A percentile compares a stretch with the other conserved stretches of the same genome.
These are phyloP conservation scores for Phoenix roebelenii DNA, from an alignment of 176 grass and related monocot species.

Conservation along the genomic window DNA sequence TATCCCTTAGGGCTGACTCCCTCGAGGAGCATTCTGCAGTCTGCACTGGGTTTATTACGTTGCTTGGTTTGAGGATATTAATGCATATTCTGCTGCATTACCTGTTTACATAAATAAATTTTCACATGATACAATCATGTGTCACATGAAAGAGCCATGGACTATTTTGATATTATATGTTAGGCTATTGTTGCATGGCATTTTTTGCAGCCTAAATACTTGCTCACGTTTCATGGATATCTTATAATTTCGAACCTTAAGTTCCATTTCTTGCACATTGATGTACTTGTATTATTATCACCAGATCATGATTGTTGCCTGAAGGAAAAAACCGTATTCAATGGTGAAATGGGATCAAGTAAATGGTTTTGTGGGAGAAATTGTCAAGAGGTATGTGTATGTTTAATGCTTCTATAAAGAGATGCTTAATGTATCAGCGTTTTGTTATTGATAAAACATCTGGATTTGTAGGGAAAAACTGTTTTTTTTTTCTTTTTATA, in stretches of 20 bases:
- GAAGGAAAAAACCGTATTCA: slow-evolving; percentile 22
- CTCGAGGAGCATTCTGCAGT: too few relatives aligned
- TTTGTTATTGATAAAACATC: background rate
- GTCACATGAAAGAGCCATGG: background rate
- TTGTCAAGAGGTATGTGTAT: slow-evolving; percentile 49
- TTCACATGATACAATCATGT: too few relatives aligned
- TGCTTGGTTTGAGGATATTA: too few relatives aligned
- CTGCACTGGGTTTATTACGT: too few relatives aligned
- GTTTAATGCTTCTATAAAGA: background rate
- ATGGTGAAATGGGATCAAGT: slow-evolving; percentile 23
- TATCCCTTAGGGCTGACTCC: too few relatives aligned
- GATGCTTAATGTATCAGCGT: background rate
- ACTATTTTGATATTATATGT: background rate
- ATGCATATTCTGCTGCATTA: too few relatives aligned
- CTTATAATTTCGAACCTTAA: background rate
- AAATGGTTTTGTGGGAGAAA: slow-evolving; percentile 60
- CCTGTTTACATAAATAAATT: too few relatives aligned
- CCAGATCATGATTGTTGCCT: slow-evolving; percentile 56
- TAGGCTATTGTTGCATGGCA: background rate
- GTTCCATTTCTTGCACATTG: slow-evolving; percentile 1
- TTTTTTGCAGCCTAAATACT: background rate
- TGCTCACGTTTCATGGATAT: background rate
- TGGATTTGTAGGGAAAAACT: background rate
- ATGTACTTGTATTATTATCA: slow-evolving; percentile 22
- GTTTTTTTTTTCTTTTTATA: too few relatives aligned